Evolutionary conservation across 169 alveolate species (phyloP).

Genomic region (Blepharisma undulans): DNA sequence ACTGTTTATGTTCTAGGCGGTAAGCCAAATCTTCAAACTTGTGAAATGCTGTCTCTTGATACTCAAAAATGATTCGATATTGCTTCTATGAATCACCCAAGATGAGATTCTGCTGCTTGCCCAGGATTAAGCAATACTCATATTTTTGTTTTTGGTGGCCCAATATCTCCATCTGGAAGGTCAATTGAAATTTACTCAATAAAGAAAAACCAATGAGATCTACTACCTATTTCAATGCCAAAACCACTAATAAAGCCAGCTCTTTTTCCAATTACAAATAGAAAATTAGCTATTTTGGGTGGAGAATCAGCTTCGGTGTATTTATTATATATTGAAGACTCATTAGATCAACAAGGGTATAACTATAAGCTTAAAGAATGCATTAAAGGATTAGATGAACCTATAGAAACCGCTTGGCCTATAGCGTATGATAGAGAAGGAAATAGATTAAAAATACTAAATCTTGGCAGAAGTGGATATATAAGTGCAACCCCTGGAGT

Average conservation of each 20-base stretch:
- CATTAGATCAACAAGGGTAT: neutral
- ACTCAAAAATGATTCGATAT: neutral
- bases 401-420: neutral
- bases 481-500: constrained; percentile 10
- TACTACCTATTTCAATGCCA: neutral
- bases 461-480: neutral
- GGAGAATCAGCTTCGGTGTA: neutral
- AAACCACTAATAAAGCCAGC: neutral
- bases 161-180: constrained; percentile 7
- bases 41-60: neutral
- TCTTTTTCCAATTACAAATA: constrained; percentile 16
- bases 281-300: constrained; percentile 8
- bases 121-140: neutral
- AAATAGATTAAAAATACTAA: neutral
- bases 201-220: neutral
- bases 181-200: neutral
- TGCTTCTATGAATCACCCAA: neutral
- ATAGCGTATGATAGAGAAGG: neutral
- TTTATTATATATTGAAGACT: neutral
- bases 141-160: constrained; percentile 33
- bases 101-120: neutral
- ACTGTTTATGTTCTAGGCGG: constrained; percentile 9
- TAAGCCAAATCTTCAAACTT: neutral
- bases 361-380: neutral
- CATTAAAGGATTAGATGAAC: neutral